Evolutionary conservation across 805 yeast species (phyloP).

Genomic region (Lachancea thermotolerans): DNA sequence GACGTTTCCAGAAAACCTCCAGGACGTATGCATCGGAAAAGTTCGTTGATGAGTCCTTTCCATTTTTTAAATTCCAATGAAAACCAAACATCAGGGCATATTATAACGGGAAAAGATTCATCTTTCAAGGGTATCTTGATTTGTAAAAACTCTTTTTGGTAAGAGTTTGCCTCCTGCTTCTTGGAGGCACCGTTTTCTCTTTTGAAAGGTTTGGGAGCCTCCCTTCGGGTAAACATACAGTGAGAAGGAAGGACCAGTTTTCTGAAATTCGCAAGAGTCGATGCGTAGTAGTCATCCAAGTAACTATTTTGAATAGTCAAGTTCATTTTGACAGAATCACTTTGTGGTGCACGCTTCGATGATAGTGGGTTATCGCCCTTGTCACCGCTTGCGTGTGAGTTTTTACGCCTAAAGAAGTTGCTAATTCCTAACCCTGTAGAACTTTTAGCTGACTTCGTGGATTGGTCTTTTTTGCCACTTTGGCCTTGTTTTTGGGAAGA

Average conservation of each 20-base stretch:
- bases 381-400: background rate
- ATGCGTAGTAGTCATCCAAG: conserved; percentile 23
- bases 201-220: background rate
- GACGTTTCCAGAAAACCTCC: conserved; percentile 27
- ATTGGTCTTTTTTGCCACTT: conserved; percentile 1
- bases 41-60: conserved; percentile 23
- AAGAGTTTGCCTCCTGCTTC: conserved; percentile 10
- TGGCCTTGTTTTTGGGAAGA: background rate
- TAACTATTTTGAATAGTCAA: conserved; percentile 18
- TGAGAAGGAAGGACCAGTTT: conserved; percentile 12
- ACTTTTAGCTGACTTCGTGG: conserved; percentile 11
- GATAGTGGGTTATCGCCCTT: background rate
- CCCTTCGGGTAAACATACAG: background rate
- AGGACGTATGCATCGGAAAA: conserved; percentile 23
- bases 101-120: conserved; percentile 22
- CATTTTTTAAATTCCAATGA: conserved; percentile 22
- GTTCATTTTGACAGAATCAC: conserved; percentile 1
- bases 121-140: conserved; percentile 23
- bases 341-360: conserved; percentile 2
- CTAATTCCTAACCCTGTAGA: conserved; percentile 22
- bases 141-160: conserved; percentile 19
- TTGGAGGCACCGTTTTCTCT: conserved; percentile 8
- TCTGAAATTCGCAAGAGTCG: conserved; percentile 21
- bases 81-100: conserved; percentile 27
- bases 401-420: conserved; percentile 24